Conservation (phyloP, 139 green algal genomes). For the Ettlia oleoabundans region DNA sequence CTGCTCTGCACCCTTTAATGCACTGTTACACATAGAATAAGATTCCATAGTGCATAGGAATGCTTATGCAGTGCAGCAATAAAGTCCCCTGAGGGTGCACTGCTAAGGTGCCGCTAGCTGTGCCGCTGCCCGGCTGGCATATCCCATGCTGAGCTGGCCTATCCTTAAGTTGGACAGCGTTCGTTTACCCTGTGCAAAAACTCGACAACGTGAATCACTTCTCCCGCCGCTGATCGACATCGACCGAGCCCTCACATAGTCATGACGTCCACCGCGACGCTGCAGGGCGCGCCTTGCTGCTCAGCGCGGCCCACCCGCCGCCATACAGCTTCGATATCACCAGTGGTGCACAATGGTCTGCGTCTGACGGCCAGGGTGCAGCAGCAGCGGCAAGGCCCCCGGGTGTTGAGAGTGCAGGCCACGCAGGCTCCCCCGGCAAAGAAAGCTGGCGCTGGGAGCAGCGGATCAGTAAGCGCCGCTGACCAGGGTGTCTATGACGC, state of each 20-base stretch:
- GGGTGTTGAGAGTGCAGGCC: conserved; percentile 6
- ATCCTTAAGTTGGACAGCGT: neutral
- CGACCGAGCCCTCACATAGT: neutral
- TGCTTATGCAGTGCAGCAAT: too few relatives aligned
- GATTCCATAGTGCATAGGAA: too few relatives aligned
- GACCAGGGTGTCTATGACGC: conserved; percentile 28
- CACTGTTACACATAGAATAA: too few relatives aligned
- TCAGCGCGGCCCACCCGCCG: neutral
- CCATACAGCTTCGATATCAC: neutral
- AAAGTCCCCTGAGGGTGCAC: too few relatives aligned
- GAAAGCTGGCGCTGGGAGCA: neutral
- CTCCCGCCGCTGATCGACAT: neutral
- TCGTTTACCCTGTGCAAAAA: too few relatives aligned
- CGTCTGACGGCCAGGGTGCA: neutral
- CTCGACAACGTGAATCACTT: too few relatives aligned
- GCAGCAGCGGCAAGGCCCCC: neutral
- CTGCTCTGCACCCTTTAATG: too few relatives aligned
- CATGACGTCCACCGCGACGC: neutral
- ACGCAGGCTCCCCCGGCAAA: neutral
- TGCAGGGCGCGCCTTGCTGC: neutral
- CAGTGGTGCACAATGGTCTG: neutral
- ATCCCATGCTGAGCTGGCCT: neutral
- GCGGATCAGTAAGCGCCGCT: neutral
- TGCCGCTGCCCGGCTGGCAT: too few relatives aligned
- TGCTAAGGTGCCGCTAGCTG: too few relatives aligned